Base-by-base conservation (phyloP, 2,329 filamentous ascomycete species). In the Exserohilum rostratum region DNA sequence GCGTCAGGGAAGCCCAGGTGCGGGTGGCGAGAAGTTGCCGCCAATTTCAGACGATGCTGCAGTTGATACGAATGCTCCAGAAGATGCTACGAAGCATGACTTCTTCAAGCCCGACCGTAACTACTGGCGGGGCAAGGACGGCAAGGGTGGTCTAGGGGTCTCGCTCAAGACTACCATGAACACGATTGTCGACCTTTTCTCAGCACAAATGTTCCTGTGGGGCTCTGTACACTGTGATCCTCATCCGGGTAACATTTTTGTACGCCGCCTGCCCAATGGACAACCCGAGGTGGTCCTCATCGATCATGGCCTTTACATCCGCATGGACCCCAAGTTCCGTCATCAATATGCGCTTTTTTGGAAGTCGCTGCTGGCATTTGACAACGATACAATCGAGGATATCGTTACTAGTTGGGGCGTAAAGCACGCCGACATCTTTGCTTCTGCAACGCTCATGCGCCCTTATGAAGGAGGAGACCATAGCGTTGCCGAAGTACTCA, bases 141-240 rank as follows among this genome's bases (percentile, higher is more conserved):
- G 86, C 22, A 87, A 85, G 57, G 93, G 93, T 45, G 95, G 95
- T 0, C 85, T 98, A 0, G 95, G 95, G 0, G 80, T 99, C 3
- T 87, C 86, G 6, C 81, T 91, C 27, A 90, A 90, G 69, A 89
- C 93, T 55, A 91, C 97, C 55, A 98, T 98, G 95, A 90, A 89
- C 5, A 97, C 91, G 29, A 97, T 98, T 87, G 86, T 97, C 45
- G 93, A 97, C 73, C 83, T 98, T 30, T 99, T 98, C 80, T 90
- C 89, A n/a, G 93, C 91, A 2, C 93, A 98, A 72, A 98, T 98
- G 83, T 99, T 97, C 80, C 88, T 96, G 61, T 98, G 91, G 90
- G 95, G 95, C 11, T 85, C 90, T 38, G 90, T 98, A 0, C 93
- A 99, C 79, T 97, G 93, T 77, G 95, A 99, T 73, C 95, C 95